Percentiles rank a stretch among this genome's conserved stretches.
Conservation (phyloP, 225 moss, liverwort and hornwort genomes). For the Polytrichum formosum region DNA sequence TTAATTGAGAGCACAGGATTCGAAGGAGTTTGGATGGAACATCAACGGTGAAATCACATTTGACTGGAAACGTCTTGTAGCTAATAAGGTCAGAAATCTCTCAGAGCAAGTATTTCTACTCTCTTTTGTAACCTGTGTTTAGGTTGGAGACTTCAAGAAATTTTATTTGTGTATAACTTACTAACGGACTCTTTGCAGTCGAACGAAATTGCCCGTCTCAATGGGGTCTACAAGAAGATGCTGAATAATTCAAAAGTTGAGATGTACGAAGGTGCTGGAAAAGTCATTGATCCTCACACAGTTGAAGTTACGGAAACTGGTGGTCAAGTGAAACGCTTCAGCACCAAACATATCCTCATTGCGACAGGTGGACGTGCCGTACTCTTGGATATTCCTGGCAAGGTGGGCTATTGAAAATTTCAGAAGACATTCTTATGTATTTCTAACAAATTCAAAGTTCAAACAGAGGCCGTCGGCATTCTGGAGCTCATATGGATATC, state of each 20-base stretch:
- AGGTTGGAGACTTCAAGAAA: too few species aligned
- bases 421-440: not conserved
- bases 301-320: constrained; percentile 61
- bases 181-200: constrained; percentile 33
- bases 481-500: too few species aligned
- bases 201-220: constrained; percentile 77
- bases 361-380: constrained; percentile 79
- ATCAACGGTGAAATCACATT: constrained; percentile 71
- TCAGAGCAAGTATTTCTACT: not conserved
- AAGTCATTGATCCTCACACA: constrained; percentile 67
- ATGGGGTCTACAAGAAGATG: constrained; percentile 82
- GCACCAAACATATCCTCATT: constrained; percentile 71
- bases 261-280: constrained; percentile 79
- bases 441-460: too few species aligned
- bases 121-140: too few species aligned
- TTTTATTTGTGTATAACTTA: not conserved
- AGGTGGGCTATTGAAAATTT: constrained; percentile 29
- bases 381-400: constrained; percentile 68
- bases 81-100: constrained; percentile 52
- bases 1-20: constrained; percentile 33
- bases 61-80: constrained; percentile 78
- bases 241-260: constrained; percentile 66
- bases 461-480: too few species aligned
- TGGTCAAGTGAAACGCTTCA: constrained; percentile 65
- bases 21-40: constrained; percentile 88